These are phyloP conservation scores for Tricholoma saponaceum DNA, from an alignment of 768 basidiomycete genomes.

Conservation along the genomic window DNA sequence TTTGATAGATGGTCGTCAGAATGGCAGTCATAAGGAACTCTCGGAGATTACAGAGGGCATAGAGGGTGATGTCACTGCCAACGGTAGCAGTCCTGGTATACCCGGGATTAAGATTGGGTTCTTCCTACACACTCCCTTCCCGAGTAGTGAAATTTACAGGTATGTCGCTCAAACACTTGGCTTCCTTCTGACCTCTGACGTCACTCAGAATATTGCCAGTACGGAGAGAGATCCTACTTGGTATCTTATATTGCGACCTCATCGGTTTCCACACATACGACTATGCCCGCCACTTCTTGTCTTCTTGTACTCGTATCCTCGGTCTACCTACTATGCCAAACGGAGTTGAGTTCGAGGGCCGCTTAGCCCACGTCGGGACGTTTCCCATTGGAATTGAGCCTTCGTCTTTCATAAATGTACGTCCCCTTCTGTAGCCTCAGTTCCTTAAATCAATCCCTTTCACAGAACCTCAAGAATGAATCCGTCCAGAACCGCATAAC, in stretches of 20 bases:
- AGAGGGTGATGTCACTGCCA: slow-evolving; percentile 41
- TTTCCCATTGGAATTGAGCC: slow-evolving; percentile 99
- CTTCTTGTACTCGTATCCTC: slow-evolving; percentile 95
- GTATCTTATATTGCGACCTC: slow-evolving; percentile 91
- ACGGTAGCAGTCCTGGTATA: slow-evolving; percentile 28
- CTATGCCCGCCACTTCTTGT: slow-evolving; percentile 98
- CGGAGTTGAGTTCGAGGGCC: slow-evolving; percentile 93
- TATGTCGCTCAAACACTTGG: slow-evolving; percentile 29
- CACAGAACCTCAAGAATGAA: slow-evolving; percentile 73
- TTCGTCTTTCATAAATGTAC: slow-evolving; percentile 78
- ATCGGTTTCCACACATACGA: slow-evolving; percentile 99
- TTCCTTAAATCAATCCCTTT: slow-evolving; percentile 5
- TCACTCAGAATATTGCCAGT: slow-evolving; percentile 85
- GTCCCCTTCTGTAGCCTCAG: not conserved
- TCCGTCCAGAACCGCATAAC: slow-evolving; percentile 78
- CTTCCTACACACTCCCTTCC: slow-evolving; percentile 98
- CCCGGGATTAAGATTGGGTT: slow-evolving; percentile 92
- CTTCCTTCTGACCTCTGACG: slow-evolving; percentile 2
- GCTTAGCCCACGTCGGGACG: slow-evolving; percentile 94
- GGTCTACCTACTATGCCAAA: slow-evolving; percentile 96
- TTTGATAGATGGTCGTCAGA: slow-evolving; percentile 69
- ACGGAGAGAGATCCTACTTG: slow-evolving; percentile 94
- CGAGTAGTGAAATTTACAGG: slow-evolving; percentile 97
- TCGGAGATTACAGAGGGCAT: slow-evolving; percentile 71
- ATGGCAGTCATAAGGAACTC: slow-evolving; percentile 58